Conservation (phyloP, 2,329 filamentous ascomycete species). For the Aspergillus thermomutatus region DNA sequence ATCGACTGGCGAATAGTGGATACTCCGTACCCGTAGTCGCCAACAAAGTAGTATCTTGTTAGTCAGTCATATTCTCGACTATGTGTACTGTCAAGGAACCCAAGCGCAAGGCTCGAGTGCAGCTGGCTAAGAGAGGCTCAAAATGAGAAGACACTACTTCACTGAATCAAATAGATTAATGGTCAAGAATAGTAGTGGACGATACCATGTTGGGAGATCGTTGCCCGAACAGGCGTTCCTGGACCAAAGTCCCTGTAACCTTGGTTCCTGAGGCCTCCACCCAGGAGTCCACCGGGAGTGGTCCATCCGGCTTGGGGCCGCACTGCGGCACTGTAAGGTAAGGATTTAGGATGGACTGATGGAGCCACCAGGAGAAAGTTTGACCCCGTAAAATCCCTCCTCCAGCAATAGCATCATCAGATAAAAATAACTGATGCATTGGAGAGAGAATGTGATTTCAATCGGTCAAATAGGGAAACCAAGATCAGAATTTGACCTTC, state of each 20-base stretch:
- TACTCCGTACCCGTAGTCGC: neutral
- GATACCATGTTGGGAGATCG: conserved; percentile 6
- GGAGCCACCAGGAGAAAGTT: neutral
- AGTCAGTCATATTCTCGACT: no score
- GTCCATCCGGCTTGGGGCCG: neutral
- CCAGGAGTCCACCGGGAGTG: neutral
- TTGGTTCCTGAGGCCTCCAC: conserved; percentile 10
- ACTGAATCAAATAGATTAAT: neutral
- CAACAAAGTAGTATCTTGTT: no score
- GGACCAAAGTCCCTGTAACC: conserved; percentile 5
- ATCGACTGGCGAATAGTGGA: neutral
- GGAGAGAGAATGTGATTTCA: neutral
- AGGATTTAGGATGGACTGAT: no score
- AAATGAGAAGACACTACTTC: neutral
- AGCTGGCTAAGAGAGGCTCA: neutral
- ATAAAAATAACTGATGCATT: neutral
- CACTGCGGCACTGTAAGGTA: neutral
- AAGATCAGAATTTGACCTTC: neutral
- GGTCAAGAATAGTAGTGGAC: neutral
- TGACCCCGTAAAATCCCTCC: neutral
- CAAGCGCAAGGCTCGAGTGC: no score
- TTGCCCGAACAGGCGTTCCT: conserved; percentile 16
- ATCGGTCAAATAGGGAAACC: neutral
- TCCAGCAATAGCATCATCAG: neutral
- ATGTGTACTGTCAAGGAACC: no score